Evolutionary conservation across 2,329 filamentous ascomycete genomes (phyloP), one percentile per base, ranked within the genome.

Genomic region (Colletotrichum euphorbiae): DNA sequence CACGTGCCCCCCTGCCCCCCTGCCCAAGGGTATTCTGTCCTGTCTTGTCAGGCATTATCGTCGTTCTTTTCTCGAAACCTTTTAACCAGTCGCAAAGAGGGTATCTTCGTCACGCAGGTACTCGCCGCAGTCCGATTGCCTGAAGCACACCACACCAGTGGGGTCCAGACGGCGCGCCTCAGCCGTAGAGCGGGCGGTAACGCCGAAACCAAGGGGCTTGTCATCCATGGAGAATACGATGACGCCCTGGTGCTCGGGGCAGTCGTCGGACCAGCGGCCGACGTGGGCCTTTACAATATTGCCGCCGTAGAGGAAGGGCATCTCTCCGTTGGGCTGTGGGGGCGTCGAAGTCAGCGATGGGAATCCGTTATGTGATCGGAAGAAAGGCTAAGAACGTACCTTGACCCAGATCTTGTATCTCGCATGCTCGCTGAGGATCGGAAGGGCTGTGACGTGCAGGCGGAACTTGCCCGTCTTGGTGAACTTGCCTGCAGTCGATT

Each of bases 371-470:
- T 15, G 19, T 9, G n/a, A 11, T 6, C 8, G 2, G 9, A 17
- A 33, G 13, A 1, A 4, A 28, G 13, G 1, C 5, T 19, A 3
- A 3, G 1, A 11, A 45, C 59, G 13, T 42, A 70, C 68, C 64
- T 97, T 97, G 73, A 99, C 91, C 94, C 94, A 98, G 74, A 98
- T 90, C 88, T 98, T 98, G 83, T 97, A 97, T 68, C 96, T 87
- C 50, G 95, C 95, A 79, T 98, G 93, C 72, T 93, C 91, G 65
- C 94, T 92, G 72, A 99, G 91, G 71, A 98, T 88, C 71, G 94
- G 91, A 67, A 99, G 85, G 17, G 87, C 92, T 1, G 95, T 98
- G 77, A 98, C 93, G 82, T 98, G 94, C 62, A 99, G 85, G 60
- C 95, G 86, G 83, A 99, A 98, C 80, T 98, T 98, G 71, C 94